phyloP scores from a whole-genome alignment of 164 flowering plant genomes.

The Saururus chinensis region DNA sequence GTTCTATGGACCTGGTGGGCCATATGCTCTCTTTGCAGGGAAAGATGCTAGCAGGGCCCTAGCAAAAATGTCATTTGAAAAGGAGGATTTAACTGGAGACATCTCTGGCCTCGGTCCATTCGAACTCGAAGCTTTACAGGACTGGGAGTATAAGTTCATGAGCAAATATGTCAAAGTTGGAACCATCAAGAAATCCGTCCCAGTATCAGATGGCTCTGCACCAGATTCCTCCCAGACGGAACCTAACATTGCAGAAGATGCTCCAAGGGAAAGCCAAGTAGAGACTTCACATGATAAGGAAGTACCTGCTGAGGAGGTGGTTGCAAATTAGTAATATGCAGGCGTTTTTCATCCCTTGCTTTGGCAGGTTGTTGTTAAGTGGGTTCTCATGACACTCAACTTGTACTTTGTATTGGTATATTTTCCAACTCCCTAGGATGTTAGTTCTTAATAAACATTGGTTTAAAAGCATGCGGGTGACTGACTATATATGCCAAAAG shows the following conservation, averaged over 20 bases:
- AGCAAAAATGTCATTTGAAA: conserved; percentile 97
- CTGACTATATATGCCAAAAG: too few relatives aligned
- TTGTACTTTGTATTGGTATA: neutral
- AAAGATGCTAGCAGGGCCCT: conserved; percentile 97
- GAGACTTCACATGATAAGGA: conserved; percentile 12
- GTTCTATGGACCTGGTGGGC: conserved; percentile 99
- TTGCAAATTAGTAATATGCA: neutral
- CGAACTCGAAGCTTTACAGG: conserved; percentile 89
- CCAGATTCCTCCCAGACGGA: conserved; percentile 24
- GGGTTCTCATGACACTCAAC: neutral
- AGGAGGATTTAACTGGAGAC: conserved; percentile 82
- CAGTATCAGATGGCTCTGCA: conserved; percentile 24
- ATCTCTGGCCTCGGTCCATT: conserved; percentile 84
- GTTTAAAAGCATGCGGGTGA: too few relatives aligned
- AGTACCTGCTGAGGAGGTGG: neutral
- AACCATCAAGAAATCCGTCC: conserved; percentile 34
- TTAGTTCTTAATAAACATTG: neutral
- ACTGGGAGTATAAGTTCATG: conserved; percentile 98
- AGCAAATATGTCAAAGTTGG: conserved; percentile 94
- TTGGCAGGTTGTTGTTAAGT: neutral
- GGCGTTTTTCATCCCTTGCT: neutral
- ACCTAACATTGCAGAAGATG: conserved; percentile 20
- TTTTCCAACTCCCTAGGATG: neutral
- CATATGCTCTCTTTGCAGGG: conserved; percentile 91
- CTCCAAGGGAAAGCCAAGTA: conserved; percentile 11